Conservation (phyloP, 2,329 filamentous ascomycete species). For the Thelonectria olida region DNA sequence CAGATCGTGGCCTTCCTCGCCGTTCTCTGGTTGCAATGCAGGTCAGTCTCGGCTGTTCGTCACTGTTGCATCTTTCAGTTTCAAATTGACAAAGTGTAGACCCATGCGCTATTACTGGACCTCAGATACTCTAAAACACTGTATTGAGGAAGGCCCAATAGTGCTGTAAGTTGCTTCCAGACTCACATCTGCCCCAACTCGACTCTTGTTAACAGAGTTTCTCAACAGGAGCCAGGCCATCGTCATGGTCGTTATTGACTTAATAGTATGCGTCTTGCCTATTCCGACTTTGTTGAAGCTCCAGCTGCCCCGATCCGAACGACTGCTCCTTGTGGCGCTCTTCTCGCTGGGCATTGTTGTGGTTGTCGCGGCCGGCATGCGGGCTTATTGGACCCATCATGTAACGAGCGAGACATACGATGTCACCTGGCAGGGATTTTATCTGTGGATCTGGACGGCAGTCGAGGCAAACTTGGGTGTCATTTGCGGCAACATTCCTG, state of each 20-base stretch:
- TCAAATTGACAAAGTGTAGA: conserved; percentile 8
- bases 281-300: conserved; percentile 46
- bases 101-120: conserved; percentile 38
- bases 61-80: not conserved
- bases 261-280: conserved; percentile 49
- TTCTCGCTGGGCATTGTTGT: conserved; percentile 51
- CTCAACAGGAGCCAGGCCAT: conserved; percentile 42
- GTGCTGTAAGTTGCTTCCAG: conserved; percentile 33
- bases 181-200: no score
- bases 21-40: conserved; percentile 50
- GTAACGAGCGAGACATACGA: conserved; percentile 50
- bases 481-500: conserved; percentile 51
- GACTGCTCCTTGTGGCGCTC: conserved; percentile 47
- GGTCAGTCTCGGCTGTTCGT: conserved; percentile 29
- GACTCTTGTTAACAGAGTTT: not conserved
- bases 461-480: conserved; percentile 53
- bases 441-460: conserved; percentile 54
- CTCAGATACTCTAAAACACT: conserved; percentile 36
- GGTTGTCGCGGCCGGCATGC: conserved; percentile 47
- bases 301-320: conserved; percentile 44
- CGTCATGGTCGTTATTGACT: conserved; percentile 45
- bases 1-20: conserved; percentile 45
- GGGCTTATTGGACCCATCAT: conserved; percentile 49
- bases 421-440: conserved; percentile 52
- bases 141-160: conserved; percentile 42